These are phyloP conservation scores for Aspergillus cavernicola DNA, from an alignment of 495 filamentous ascomycete species.

Conservation along the genomic window DNA sequence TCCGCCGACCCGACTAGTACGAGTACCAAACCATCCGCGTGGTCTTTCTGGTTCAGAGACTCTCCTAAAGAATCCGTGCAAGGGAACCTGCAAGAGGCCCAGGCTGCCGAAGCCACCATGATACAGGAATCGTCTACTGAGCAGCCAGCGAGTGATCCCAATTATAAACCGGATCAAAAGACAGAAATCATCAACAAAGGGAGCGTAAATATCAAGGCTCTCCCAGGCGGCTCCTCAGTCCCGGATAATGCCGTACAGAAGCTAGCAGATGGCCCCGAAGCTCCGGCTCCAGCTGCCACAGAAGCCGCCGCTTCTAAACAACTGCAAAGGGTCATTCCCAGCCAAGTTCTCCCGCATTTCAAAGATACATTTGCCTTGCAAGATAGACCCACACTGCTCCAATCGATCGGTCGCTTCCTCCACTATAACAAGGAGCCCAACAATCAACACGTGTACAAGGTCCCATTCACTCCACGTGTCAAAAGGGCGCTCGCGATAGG, in stretches of 20 bases:
- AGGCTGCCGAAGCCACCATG: conserved; percentile 66
- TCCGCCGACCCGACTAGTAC: conserved; percentile 26
- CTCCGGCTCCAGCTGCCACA: conserved; percentile 30
- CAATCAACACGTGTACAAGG: conserved; percentile 66
- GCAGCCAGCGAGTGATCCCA: conserved; percentile 13
- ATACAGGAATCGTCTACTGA: conserved; percentile 38
- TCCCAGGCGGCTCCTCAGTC: conserved; percentile 39
- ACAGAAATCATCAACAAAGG: conserved; percentile 46
- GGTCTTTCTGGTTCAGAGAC: conserved; percentile 84
- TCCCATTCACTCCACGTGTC: conserved; percentile 65
- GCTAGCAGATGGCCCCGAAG: conserved; percentile 26
- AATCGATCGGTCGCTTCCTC: conserved; percentile 65
- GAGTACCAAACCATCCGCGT: conserved; percentile 58
- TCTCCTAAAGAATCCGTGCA: conserved; percentile 40
- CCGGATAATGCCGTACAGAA: conserved; percentile 35
- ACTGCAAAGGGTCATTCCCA: conserved; percentile 47
- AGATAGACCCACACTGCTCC: conserved; percentile 66
- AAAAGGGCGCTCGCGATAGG: conserved; percentile 88
- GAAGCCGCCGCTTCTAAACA: conserved; percentile 42
- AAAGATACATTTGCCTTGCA: conserved; percentile 62
- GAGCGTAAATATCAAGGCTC: conserved; percentile 38
- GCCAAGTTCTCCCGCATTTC: conserved; percentile 67
- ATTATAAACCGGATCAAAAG: conserved; percentile 25
- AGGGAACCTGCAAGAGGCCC: conserved; percentile 35
- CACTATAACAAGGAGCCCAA: conserved; percentile 57